Evolutionary conservation across 306 rosid genomes (phyloP), one percentile per base, ranked within the genome.

Genomic region (Quercus mongolica): DNA sequence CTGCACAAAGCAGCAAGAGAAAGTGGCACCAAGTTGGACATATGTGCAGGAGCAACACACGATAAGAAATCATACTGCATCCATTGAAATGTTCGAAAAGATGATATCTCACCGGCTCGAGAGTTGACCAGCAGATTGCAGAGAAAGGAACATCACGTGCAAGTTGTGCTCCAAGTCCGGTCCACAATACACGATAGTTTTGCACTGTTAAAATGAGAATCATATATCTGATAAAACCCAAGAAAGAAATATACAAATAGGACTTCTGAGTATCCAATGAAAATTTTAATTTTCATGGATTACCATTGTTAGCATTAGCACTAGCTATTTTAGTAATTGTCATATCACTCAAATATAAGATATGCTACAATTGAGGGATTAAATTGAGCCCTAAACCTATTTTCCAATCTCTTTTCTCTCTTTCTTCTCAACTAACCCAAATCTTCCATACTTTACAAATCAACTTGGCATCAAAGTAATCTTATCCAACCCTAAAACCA

Each of bases 111-210:
- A 95, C 99, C 17, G 96, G 99, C 86, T 95, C 99, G 65, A 95
- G 98, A 69, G 94, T 90, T 56, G 97, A 79, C 99, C 99, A 95
- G 88, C 98, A 95, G 83, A 95, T 89, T 61, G 96, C 98, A 85
- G 99, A 95, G 81, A 85, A 95, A 56, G 99, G 99, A 84, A 91
- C 97, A 83, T 95, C 99, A 31, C 99, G 92, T 79, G 91, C 83
- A 77, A 95, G 92, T 80, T 93, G 98, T 46, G 98, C 98, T 52
- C 99, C 99, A n/a, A 95, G 94, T 80, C 99, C 99, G 67, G 98
- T 91, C 99, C 99, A 95, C 89, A 90, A 90, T 76, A 83, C 35
- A 15, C 96, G 93, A 73, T 84, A 95, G 78, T 74, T 83, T 80
- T 86, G 90, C 4, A 95, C 98, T 91, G 86, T 80, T 70, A 52